Evolutionary conservation across 225 moss, liverwort and hornwort species (phyloP).

Genomic region (Asterella californica): DNA sequence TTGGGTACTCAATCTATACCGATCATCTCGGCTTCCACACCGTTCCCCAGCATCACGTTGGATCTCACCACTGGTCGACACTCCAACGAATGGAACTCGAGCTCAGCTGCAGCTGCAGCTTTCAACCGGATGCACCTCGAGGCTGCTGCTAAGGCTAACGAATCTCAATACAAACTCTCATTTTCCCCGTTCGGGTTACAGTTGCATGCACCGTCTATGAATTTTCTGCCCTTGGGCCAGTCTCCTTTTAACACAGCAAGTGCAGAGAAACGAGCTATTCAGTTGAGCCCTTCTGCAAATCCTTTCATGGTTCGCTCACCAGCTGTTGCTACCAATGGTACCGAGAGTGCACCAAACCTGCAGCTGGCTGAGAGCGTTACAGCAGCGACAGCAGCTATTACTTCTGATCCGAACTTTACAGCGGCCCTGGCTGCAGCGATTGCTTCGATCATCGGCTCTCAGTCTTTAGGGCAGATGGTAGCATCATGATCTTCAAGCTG

Average conservation of each 20-base stretch:
- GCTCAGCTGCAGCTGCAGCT: neutral
- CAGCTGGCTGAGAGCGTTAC: constrained; percentile 60
- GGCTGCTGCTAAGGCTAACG: too few relatives aligned
- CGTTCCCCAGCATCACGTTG: constrained; percentile 41
- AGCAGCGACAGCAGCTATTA: constrained; percentile 82
- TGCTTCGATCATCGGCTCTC: constrained; percentile 58
- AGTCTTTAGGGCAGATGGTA: constrained; percentile 16
- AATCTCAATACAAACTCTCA: too few relatives aligned
- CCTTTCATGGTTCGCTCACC: constrained; percentile 29
- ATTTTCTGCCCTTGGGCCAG: constrained; percentile 23
- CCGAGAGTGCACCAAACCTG: constrained; percentile 16
- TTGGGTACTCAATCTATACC: constrained; percentile 33
- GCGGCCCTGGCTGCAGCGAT: constrained; percentile 83
- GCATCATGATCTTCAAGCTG: neutral
- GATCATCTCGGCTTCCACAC: constrained; percentile 44
- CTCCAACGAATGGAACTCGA: neutral
- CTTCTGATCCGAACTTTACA: constrained; percentile 81
- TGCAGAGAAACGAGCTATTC: constrained; percentile 29
- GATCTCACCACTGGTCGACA: constrained; percentile 30
- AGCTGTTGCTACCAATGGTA: constrained; percentile 34
- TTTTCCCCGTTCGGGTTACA: constrained; percentile 32
- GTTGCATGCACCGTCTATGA: constrained; percentile 26
- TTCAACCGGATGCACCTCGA: neutral
- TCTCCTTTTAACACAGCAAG: constrained; percentile 10
- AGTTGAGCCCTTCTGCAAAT: constrained; percentile 27